Conservation (phyloP, 352 stramenopile genomes). For the Thalassiosira oceanica region DNA sequence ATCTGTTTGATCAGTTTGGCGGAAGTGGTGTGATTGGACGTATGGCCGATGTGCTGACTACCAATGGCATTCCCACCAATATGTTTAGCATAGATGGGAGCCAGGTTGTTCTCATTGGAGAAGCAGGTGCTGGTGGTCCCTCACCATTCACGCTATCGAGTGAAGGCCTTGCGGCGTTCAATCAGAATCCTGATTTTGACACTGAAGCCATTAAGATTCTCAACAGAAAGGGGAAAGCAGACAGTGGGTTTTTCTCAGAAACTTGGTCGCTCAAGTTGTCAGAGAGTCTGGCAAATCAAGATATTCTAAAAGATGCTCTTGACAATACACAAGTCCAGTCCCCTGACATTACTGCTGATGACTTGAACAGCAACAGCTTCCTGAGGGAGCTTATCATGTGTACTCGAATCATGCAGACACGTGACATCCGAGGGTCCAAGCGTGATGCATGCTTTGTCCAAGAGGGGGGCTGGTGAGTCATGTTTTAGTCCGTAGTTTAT, state of each 20-base stretch:
- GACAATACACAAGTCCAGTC: conserved; percentile 20
- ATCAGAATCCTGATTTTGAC: conserved; percentile 38
- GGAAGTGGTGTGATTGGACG: conserved; percentile 39
- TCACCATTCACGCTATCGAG: conserved; percentile 27
- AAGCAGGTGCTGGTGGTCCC: conserved; percentile 16
- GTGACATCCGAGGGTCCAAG: conserved; percentile 20
- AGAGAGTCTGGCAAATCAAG: conserved; percentile 30
- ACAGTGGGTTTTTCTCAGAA: conserved; percentile 56
- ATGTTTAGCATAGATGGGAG: conserved; percentile 46
- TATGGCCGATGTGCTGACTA: conserved; percentile 46
- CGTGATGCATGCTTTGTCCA: conserved; percentile 66
- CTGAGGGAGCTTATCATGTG: no score
- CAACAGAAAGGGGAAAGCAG: conserved; percentile 44
- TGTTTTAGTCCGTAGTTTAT: neutral
- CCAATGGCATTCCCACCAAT: conserved; percentile 30
- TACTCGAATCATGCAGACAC: conserved; percentile 55
- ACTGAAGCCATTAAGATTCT: conserved; percentile 37
- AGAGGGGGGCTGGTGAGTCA: conserved; percentile 38
- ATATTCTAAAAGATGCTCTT: conserved; percentile 31
- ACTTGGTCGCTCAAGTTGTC: conserved; percentile 53
- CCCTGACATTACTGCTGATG: conserved; percentile 7
- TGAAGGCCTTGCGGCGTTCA: conserved; percentile 36
- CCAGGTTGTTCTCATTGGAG: conserved; percentile 26
- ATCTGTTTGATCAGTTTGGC: conserved; percentile 6
- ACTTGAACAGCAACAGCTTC: conserved; percentile 54